Percentiles rank a stretch among this genome's conserved stretches.
Evolutionary conservation across 164 flowering plant genomes (phyloP).

Genomic region (Dillenia suffruticosa): DNA sequence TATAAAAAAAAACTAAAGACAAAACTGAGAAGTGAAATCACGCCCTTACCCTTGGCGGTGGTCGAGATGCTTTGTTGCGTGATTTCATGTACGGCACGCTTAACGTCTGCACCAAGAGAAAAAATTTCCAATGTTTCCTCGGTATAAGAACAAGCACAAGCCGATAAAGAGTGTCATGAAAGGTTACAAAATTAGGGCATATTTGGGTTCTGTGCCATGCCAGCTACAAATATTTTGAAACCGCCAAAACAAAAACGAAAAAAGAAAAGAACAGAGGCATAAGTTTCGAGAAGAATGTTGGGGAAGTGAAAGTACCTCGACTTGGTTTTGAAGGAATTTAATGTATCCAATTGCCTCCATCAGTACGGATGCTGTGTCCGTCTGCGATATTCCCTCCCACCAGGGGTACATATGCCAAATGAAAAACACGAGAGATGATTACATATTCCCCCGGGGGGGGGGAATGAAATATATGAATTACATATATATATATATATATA

Average conservation of each 20-base stretch:
- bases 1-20: no score
- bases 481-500: no score
- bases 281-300: constrained; percentile 20
- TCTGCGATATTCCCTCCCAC: constrained; percentile 49
- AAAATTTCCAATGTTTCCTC: no score
- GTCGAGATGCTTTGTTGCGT: constrained; percentile 27
- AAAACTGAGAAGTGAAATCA: background rate
- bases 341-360: constrained; percentile 96
- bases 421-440: no score
- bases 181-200: no score
- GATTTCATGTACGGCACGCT: constrained; percentile 94
- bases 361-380: constrained; percentile 95
- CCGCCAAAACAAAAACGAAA: background rate
- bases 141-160: no score
- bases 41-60: constrained; percentile 45
- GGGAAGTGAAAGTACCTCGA: constrained; percentile 54
- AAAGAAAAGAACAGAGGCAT: background rate
- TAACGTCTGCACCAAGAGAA: constrained; percentile 56
- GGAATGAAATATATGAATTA: no score
- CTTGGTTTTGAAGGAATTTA: constrained; percentile 91
- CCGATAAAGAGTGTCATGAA: no score
- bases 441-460: no score
- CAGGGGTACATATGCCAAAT: background rate
- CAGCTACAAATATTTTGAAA: no score
- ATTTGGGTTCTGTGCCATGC: no score